Evolutionary conservation across 768 basidiomycete genomes (phyloP).

Genomic region (Boletellus sp.): DNA sequence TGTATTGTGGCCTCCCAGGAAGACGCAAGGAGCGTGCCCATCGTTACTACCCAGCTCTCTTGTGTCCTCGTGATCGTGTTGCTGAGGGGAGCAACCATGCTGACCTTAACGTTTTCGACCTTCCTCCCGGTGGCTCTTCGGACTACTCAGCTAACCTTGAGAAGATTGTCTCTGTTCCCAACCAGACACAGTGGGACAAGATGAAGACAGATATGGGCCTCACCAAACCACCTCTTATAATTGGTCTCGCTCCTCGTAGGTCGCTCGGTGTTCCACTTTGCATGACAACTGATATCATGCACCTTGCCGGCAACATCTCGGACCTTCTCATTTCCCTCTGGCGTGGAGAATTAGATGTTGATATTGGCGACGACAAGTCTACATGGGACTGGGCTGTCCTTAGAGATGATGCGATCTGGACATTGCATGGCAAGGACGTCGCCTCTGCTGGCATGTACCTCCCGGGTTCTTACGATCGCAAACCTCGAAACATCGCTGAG

Average conservation of each 20-base stretch:
- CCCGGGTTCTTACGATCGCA: constrained; percentile 16
- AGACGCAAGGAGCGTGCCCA: constrained; percentile 22
- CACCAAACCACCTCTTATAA: constrained; percentile 34
- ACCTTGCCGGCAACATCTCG: constrained; percentile 28
- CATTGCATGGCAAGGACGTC: constrained; percentile 13
- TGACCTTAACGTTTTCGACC: constrained; percentile 26
- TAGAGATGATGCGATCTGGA: constrained; percentile 11
- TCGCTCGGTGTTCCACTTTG: constrained; percentile 31
- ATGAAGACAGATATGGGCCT: constrained; percentile 34
- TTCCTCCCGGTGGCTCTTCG: constrained; percentile 2
- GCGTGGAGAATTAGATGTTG: constrained; percentile 17
- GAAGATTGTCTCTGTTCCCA: neutral
- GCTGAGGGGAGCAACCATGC: constrained; percentile 27
- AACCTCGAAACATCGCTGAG: constrained; percentile 24
- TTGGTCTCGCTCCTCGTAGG: constrained; percentile 21
- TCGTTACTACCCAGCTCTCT: constrained; percentile 34
- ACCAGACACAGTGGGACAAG: constrained; percentile 23
- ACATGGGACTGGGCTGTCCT: constrained; percentile 35
- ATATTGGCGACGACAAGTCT: constrained; percentile 14
- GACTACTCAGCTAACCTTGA: neutral
- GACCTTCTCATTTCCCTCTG: constrained; percentile 26
- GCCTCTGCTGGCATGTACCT: constrained; percentile 7
- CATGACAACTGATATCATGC: constrained; percentile 44
- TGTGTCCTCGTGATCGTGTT: constrained; percentile 26
- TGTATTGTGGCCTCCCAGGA: constrained; percentile 31